Evolutionary conservation across 495 filamentous ascomycete genomes (phyloP), one percentile per base, ranked within the genome.

Genomic region (Pseudevernia furfuracea): DNA sequence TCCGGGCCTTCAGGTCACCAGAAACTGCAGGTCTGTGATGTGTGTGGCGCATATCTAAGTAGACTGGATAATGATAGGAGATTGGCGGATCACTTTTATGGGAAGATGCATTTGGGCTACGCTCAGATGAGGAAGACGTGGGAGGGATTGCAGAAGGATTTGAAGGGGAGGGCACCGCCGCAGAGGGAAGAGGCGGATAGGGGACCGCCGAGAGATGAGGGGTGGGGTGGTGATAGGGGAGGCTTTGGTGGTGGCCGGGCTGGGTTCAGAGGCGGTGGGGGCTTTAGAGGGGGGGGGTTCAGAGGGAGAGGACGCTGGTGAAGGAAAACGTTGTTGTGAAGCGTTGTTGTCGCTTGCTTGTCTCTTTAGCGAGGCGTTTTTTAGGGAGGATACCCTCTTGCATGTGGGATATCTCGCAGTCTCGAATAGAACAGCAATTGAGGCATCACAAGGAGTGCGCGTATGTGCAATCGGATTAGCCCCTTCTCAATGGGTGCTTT

Each of bases 51-150:
- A 5, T 98, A 98, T 72, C 80, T 98, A 61, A 88, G 84, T 61
- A 76, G 94, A 25, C 83, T 98, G 32, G 94, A 98, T 72, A 98
- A 98, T 71, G 94, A 98, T 72, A 83, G 94, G 25, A 80, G 94
- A 37, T 71, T 98, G 74, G 94, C 94, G 36, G 94, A 98, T 74
- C 94, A 98, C 71, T 98, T 98, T 75, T 97, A 96, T 74, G 94
- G 94, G 38, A 98, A 98, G 80, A 97, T 98, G 95, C 94, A 98
- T 71, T 79, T 98, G 71, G 94, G 94, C 0, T 98, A 97, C 73
- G 93, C 94, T 41, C 89, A 96, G 77, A 98, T 98, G 94, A 84
- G 94, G 67, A 94, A 90, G 80, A 91, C 89, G 17, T 89, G 80
- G 69, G 94, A 96, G 67, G 78, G 81, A n/a, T 82, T 98, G 62